Conservation (phyloP, 2,329 filamentous ascomycete genomes). For the Aspergillus terreus region DNA sequence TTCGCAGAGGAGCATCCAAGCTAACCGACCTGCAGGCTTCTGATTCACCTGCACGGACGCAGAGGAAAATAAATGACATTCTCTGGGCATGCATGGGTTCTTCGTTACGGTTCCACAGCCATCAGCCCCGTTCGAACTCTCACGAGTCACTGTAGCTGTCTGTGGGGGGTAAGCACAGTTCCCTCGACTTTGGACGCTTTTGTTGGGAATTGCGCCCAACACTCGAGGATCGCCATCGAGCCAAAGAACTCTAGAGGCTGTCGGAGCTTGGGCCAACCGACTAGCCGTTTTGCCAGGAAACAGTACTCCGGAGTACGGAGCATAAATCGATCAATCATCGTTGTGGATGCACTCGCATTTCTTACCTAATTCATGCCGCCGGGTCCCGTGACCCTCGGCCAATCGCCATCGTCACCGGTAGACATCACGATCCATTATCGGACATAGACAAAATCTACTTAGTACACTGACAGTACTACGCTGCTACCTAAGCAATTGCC, state of each 20-base stretch:
- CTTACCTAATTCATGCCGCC: not conserved
- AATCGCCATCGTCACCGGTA: not conserved
- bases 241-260: not conserved
- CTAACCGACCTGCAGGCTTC: no score
- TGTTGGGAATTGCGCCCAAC: constrained; percentile 29
- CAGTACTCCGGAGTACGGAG: not conserved
- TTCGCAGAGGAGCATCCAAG: no score
- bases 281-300: not conserved
- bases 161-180: constrained; percentile 14
- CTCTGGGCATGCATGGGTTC: no score
- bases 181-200: constrained; percentile 12
- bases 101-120: no score
- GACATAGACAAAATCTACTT: not conserved
- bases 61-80: no score
- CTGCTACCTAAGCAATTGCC: not conserved
- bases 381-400: not conserved
- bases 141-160: not conserved
- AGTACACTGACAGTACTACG: not conserved
- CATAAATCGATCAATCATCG: no score
- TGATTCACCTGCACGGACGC: no score
- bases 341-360: not conserved
- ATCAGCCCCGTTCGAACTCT: no score
- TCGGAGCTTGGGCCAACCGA: not conserved
- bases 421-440: no score
- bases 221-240: not conserved